These are phyloP conservation scores for Boletus sp. DNA, from an alignment of 1,284 basidiomycete species.

Conservation along the genomic window DNA sequence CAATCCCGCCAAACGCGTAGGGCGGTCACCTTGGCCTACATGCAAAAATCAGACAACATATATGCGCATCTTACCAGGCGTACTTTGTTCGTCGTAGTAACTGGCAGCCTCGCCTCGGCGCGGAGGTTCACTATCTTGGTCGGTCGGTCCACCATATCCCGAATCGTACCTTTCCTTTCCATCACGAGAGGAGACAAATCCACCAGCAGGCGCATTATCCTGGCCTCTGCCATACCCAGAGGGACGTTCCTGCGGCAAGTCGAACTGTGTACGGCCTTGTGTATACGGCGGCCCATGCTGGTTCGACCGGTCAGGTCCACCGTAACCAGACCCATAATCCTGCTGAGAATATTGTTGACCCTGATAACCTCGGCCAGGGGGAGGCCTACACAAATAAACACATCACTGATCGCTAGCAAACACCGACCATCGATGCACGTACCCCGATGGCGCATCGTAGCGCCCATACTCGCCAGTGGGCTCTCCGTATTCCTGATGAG, in stretches of 20 bases:
- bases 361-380: slow-evolving; percentile 15
- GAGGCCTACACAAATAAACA: slow-evolving; percentile 10
- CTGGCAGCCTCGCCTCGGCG: slow-evolving; percentile 22
- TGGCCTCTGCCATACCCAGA: slow-evolving; percentile 2
- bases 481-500: slow-evolving; percentile 6
- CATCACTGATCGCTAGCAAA: not conserved
- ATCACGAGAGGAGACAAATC: slow-evolving; percentile 13
- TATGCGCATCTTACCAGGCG: slow-evolving; percentile 8
- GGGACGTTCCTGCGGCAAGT: slow-evolving; percentile 3
- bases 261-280: slow-evolving; percentile 14
- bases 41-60: slow-evolving; percentile 5
- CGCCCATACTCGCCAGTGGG: slow-evolving; percentile 13
- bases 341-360: slow-evolving; percentile 5
- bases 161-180: slow-evolving; percentile 11
- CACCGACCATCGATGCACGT: not conserved
- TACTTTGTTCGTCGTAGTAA: slow-evolving; percentile 20
- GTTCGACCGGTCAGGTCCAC: slow-evolving; percentile 8
- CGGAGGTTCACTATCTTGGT: slow-evolving; percentile 2
- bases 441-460: slow-evolving; percentile 23
- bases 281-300: slow-evolving; percentile 14
- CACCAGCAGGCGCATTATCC: slow-evolving; percentile 24
- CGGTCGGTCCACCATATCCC: slow-evolving; percentile 8
- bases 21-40: slow-evolving; percentile 23
- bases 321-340: slow-evolving; percentile 12
- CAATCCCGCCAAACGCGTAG: slow-evolving; percentile 17